Evolutionary conservation across 257 asterid species (phyloP).

Genomic region (Solanum ahanhuiri): DNA sequence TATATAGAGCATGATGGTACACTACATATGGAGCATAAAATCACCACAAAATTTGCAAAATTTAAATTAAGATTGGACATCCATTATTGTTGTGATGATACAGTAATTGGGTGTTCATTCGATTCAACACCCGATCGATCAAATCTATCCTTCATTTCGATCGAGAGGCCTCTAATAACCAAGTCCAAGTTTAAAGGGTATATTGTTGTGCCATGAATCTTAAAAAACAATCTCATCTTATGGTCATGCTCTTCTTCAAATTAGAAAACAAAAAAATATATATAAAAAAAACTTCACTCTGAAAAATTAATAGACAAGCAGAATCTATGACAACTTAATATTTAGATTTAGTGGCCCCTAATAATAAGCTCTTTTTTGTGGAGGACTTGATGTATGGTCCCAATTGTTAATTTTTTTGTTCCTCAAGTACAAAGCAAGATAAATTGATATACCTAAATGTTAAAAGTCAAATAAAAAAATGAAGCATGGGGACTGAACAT

Average conservation of each 20-base stretch:
- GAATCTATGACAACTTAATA: background rate
- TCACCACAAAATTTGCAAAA: background rate
- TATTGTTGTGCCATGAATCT: background rate
- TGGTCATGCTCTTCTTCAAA: background rate
- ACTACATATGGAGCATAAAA: background rate
- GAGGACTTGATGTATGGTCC: slow-evolving; percentile 4
- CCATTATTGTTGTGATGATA: background rate
- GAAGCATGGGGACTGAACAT: background rate
- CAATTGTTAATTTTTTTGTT: background rate
- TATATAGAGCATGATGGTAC: no score
- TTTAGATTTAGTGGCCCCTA: background rate
- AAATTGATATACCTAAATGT: background rate
- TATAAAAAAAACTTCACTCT: background rate
- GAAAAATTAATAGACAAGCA: background rate
- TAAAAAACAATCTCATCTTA: background rate
- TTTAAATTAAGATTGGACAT: background rate
- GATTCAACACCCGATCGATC: background rate
- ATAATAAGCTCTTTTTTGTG: background rate
- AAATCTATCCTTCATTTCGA: background rate
- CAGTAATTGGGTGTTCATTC: background rate
- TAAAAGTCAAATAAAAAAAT: background rate
- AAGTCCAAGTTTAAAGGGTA: background rate
- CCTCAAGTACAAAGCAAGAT: background rate
- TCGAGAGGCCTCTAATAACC: background rate
- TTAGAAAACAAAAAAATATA: background rate